Evolutionary conservation across 164 flowering plant species (phyloP).

Genomic region (Amborella trichopoda): DNA sequence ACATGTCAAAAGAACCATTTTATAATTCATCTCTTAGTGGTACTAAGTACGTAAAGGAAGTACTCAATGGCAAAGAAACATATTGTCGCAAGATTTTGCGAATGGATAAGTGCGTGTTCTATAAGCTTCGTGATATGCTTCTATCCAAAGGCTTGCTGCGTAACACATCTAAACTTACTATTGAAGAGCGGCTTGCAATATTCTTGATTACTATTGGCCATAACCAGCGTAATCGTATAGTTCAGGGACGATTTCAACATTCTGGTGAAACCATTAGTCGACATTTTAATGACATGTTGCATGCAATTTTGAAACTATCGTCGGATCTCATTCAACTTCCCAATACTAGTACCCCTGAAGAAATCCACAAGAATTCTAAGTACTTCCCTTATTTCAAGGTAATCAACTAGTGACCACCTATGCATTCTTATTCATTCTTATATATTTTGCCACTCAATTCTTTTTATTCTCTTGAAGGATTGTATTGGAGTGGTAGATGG

Average conservation of each 20-base stretch:
- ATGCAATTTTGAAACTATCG: neutral
- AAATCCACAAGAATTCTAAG: neutral
- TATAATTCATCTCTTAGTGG: too few relatives aligned
- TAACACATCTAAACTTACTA: neutral
- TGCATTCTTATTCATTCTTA: neutral
- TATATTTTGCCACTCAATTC: neutral
- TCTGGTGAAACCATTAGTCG: conserved; percentile 5
- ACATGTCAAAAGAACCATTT: too few relatives aligned
- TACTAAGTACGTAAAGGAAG: too few relatives aligned
- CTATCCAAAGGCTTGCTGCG: neutral
- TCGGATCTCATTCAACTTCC: neutral
- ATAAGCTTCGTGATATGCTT: neutral
- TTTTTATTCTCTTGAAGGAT: conserved; percentile 23
- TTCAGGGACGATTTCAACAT: neutral
- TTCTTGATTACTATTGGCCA: conserved; percentile 3
- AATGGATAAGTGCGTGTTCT: conserved; percentile 1
- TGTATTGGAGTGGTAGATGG: conserved; percentile 53
- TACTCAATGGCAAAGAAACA: neutral
- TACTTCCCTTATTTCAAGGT: conserved; percentile 5
- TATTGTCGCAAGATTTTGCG: neutral
- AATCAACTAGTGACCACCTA: neutral
- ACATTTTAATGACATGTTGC: conserved; percentile 1
- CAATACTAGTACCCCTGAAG: neutral
- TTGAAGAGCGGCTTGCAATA: conserved; percentile 4
- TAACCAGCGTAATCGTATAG: neutral